Conservation (phyloP, 345 rosid genomes). For the Eucalyptus polybractea region DNA sequence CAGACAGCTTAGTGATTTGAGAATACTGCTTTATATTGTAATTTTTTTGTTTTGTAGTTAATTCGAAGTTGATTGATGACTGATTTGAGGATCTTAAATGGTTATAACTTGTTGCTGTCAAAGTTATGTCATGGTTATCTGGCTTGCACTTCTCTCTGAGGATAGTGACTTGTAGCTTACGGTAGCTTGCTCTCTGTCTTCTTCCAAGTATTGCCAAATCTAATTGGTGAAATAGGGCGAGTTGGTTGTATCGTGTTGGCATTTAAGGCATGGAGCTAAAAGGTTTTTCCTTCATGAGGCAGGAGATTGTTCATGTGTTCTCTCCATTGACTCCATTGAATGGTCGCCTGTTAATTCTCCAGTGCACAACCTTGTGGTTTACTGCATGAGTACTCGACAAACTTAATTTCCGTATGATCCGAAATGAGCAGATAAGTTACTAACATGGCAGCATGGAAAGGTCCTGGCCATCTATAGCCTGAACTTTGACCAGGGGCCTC, state of each 20-base stretch:
- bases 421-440: not conserved
- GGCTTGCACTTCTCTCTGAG: not conserved
- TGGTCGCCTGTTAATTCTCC: not conserved
- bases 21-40: not conserved
- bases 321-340: not conserved
- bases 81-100: not conserved
- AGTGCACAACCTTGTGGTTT: not conserved
- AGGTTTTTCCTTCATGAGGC: not conserved
- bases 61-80: not conserved
- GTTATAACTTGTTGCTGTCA: not conserved
- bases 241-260: not conserved
- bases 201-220: not conserved
- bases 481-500: not conserved
- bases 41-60: not conserved
- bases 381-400: not conserved
- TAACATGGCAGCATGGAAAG: not conserved
- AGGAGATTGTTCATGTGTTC: not conserved
- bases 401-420: not conserved
- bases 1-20: not conserved
- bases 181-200: not conserved
- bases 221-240: not conserved
- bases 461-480: not conserved
- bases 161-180: not conserved
- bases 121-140: not conserved
- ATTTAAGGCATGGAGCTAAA: not conserved